Evolutionary conservation across 225 moss, liverwort and hornwort genomes (phyloP), one percentile per base, ranked within the genome.

Genomic region (Physcomitrium patens): DNA sequence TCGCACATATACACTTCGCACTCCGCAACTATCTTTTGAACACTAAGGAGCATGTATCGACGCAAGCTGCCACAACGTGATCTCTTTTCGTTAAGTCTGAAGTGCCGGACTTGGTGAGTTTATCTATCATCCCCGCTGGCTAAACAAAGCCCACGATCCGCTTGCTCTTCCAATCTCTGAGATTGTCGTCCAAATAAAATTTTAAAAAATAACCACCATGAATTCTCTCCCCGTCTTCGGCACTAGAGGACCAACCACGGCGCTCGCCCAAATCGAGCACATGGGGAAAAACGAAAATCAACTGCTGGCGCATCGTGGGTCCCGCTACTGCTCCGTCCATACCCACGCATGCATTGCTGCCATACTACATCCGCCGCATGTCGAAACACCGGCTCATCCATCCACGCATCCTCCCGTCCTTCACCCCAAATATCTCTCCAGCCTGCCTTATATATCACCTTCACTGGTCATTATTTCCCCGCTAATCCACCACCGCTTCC

Each of bases 111-210:
- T 14, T 19, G 13, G 18, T 50, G 70, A 26, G 76, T 65, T 77
- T 76, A 76, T 76, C 76, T 79, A 65, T 50, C 50, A 13, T 18
- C 49, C 56, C 41, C 69, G 70, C 77, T 69, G 68, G 77, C 77
- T 69, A 56, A 18, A 54, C 53, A 18, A 72, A 76, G 76, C 76
- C 76, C 79, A 76, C 79, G 72, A 83, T 83, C 76, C 76, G 27
- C 72, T 28, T 72, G 68, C 76, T 37, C 53, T 54, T 15, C 69
- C 73, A 58, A 45, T 49, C 31, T 74, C 65, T 47, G 78, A 22
- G 68, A 77, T 47, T 0, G 65, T 67, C 12, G 31, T 1, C 8
- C 18, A 19, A 54, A 54, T 37, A 69, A 14, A 27, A 27, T 8
- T 9, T n/a, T n/a, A 52, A 52, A 37, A 37, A 52, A 52, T 52